Conservation (phyloP, 805 yeast species). For the Yarrowia sp. region DNA sequence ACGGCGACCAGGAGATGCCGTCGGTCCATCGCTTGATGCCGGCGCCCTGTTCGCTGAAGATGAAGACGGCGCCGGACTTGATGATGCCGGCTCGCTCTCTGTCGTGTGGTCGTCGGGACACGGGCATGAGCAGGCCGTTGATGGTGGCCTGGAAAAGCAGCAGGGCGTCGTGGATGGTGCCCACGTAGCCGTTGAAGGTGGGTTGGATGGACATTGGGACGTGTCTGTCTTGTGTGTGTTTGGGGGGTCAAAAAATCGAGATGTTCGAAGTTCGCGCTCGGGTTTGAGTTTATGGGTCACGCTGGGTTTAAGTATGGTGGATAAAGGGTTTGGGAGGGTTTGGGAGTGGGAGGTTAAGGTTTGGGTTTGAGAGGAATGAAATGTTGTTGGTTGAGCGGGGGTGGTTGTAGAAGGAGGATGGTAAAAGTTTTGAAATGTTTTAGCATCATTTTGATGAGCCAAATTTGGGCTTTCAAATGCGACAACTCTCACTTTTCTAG, state of each 20-base stretch:
- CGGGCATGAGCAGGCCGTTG: slow-evolving; percentile 63
- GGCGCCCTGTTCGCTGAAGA: slow-evolving; percentile 80
- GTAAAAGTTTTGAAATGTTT: too few species aligned
- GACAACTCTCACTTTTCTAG: too few species aligned
- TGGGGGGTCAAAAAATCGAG: too few species aligned
- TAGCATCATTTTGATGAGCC: too few species aligned
- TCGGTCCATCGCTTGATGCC: slow-evolving; percentile 96
- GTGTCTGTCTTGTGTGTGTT: too few species aligned
- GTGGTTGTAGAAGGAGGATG: too few species aligned
- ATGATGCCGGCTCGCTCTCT: slow-evolving; percentile 72
- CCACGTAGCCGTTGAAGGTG: slow-evolving; percentile 76
- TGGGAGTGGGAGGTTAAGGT: too few species aligned
- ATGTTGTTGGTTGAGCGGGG: too few species aligned
- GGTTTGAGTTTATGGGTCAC: slow-evolving; percentile 34
- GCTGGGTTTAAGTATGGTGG: slow-evolving; percentile 39
- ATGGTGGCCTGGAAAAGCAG: slow-evolving; percentile 80
- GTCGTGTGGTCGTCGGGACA: slow-evolving; percentile 83
- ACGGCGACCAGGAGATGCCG: slow-evolving; percentile 93
- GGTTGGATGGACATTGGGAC: slow-evolving; percentile 53
- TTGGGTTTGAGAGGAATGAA: too few species aligned
- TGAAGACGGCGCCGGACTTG: slow-evolving; percentile 79
- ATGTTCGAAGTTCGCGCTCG: slow-evolving; percentile 18
- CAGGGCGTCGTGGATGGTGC: slow-evolving; percentile 83
- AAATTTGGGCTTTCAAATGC: too few species aligned
- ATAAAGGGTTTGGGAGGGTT: slow-evolving; percentile 19